Conservation (phyloP, 176 grass and related monocot genomes). For the Carex cristatella region DNA sequence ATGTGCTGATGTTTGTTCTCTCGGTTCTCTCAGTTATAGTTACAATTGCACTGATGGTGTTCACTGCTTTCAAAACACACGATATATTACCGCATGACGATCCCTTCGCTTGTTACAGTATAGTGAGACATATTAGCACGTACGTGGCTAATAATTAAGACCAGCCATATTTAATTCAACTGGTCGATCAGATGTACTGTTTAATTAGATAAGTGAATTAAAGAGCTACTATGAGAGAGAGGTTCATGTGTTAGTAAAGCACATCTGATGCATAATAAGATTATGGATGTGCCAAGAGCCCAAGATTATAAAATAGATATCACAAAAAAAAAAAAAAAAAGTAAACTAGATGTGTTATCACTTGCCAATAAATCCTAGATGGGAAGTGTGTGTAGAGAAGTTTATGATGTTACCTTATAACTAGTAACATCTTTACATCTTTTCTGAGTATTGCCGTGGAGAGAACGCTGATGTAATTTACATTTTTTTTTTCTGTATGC, state of each 20-base stretch:
- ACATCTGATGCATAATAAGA: neutral
- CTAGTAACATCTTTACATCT: neutral
- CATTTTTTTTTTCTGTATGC: neutral
- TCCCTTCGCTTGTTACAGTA: slow-evolving; percentile 30
- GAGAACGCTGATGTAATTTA: neutral
- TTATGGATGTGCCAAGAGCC: neutral
- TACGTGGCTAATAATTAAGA: neutral
- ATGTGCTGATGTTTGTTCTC: slow-evolving; percentile 60
- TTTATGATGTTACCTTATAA: neutral
- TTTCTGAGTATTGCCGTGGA: neutral
- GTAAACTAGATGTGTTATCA: neutral
- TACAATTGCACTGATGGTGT: slow-evolving; percentile 59
- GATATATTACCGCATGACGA: slow-evolving; percentile 70
- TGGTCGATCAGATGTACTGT: neutral
- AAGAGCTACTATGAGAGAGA: neutral
- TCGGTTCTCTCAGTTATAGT: slow-evolving; percentile 58
- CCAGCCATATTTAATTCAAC: neutral
- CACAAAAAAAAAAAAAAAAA: no score
- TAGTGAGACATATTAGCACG: neutral
- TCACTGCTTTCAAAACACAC: slow-evolving; percentile 50
- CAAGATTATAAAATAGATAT: neutral
- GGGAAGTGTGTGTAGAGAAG: neutral
- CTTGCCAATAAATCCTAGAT: neutral
- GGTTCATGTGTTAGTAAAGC: neutral
- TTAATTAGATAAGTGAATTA: neutral